phyloP scores from a whole-genome alignment of 2,329 filamentous ascomycete species.

The Chalara sp. region DNA sequence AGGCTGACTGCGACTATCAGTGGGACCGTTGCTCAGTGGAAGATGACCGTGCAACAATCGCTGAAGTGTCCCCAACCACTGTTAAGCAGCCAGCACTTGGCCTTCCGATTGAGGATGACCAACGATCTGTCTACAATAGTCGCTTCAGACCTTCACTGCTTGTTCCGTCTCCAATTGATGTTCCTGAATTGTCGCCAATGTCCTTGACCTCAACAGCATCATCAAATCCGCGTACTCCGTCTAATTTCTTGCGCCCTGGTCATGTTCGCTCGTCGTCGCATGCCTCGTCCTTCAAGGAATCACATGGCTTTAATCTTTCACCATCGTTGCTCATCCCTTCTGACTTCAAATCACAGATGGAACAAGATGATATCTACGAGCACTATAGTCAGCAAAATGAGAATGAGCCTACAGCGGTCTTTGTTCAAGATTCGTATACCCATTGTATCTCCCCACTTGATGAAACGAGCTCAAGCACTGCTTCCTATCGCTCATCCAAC shows the following conservation, averaged over 20 bases:
- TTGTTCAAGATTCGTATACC: constrained; percentile 18
- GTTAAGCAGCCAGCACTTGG: constrained; percentile 12
- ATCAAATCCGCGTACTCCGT: constrained; percentile 21
- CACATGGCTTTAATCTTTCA: constrained; percentile 51
- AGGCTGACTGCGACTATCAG: constrained; percentile 60
- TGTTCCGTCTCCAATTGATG: constrained; percentile 19
- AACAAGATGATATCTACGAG: constrained; percentile 23
- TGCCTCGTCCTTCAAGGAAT: constrained; percentile 50
- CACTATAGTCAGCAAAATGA: constrained; percentile 16
- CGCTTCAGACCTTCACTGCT: constrained; percentile 26
- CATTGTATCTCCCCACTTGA: constrained; percentile 23
- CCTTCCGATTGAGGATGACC: constrained; percentile 19
- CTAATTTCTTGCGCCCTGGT: constrained; percentile 14
- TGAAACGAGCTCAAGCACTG: constrained; percentile 21
- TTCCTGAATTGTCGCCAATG: constrained; percentile 25
- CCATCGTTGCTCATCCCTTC: constrained; percentile 55
- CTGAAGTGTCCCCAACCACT: constrained; percentile 21
- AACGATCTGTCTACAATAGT: constrained; percentile 16
- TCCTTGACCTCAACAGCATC: constrained; percentile 16
- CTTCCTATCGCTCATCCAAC: constrained; percentile 25
- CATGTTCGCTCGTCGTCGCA: constrained; percentile 29
- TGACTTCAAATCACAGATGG: constrained; percentile 51
- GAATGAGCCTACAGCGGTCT: constrained; percentile 16
- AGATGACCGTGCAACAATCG: constrained; percentile 16
- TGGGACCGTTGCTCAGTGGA: constrained; percentile 56